phyloP scores from a whole-genome alignment of 495 filamentous ascomycete species.

The Melanomma pulvis-pyrius region DNA sequence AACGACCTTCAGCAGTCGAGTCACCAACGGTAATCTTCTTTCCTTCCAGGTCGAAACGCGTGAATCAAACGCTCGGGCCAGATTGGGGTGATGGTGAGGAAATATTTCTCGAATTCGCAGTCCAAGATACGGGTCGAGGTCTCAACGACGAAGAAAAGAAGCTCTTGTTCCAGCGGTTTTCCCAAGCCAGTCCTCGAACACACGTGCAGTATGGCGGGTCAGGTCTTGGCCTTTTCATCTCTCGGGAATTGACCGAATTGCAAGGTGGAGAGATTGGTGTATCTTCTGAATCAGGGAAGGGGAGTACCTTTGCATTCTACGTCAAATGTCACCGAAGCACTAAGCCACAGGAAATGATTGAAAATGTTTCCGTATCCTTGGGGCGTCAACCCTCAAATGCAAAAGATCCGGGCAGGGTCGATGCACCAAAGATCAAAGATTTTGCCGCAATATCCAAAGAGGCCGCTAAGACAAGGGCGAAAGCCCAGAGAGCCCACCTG shows the following conservation, averaged over 20 bases:
- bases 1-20: constrained; percentile 53
- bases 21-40: constrained; percentile 47
- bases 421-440: constrained; percentile 37
- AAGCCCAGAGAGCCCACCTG: constrained; percentile 12
- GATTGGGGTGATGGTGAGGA: constrained; percentile 74
- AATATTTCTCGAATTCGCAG: constrained; percentile 71
- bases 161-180: constrained; percentile 78
- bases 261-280: constrained; percentile 87
- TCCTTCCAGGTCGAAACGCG: constrained; percentile 42
- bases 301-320: constrained; percentile 86
- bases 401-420: constrained; percentile 5
- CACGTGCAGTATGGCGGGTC: constrained; percentile 82
- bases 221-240: constrained; percentile 83
- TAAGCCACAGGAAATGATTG: constrained; percentile 36
- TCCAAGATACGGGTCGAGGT: constrained; percentile 78
- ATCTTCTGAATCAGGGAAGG: constrained; percentile 66
- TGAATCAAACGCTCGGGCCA: constrained; percentile 52
- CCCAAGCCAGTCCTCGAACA: constrained; percentile 75
- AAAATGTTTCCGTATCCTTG: constrained; percentile 13
- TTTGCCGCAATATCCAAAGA: constrained; percentile 27
- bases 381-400: constrained; percentile 28
- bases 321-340: constrained; percentile 60
- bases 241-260: constrained; percentile 72
- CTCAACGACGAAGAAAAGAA: constrained; percentile 73
- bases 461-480: background rate